Evolutionary conservation across 306 rosid species (phyloP).

Genomic region (Rubus parviflorus): DNA sequence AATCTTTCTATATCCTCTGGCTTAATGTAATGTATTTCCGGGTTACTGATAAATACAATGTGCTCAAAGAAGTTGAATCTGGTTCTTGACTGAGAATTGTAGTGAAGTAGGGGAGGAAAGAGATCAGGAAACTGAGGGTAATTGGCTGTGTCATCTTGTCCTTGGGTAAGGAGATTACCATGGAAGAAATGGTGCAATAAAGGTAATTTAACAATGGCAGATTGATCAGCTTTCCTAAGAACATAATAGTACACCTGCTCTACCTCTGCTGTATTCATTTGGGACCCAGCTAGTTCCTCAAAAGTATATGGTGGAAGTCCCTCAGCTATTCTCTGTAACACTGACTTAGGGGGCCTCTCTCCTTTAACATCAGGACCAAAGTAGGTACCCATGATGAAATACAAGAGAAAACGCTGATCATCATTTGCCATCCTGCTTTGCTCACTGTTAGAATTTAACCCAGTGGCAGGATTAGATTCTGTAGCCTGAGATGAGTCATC

Average conservation of each 20-base stretch:
- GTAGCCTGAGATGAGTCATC: conserved; percentile 21
- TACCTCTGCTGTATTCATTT: conserved; percentile 41
- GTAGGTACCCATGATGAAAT: conserved; percentile 57
- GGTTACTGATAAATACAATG: conserved; percentile 43
- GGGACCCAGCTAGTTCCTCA: conserved; percentile 43
- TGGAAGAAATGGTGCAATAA: conserved; percentile 42
- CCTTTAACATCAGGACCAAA: conserved; percentile 64
- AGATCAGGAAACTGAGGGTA: conserved; percentile 61
- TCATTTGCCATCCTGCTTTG: conserved; percentile 23
- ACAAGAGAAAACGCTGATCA: conserved; percentile 51
- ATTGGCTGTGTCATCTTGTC: conserved; percentile 26
- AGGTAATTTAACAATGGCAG: conserved; percentile 32
- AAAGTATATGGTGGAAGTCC: conserved; percentile 60
- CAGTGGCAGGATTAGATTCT: conserved; percentile 14
- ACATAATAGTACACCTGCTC: conserved; percentile 43
- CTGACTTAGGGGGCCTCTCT: conserved; percentile 36
- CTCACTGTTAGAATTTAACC: conserved; percentile 17
- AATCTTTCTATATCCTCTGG: conserved; percentile 60
- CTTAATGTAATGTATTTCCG: conserved; percentile 33
- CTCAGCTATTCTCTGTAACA: conserved; percentile 61
- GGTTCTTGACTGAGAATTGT: conserved; percentile 31
- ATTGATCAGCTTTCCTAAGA: conserved; percentile 53
- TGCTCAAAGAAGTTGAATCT: conserved; percentile 32
- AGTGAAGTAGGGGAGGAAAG: conserved; percentile 49
- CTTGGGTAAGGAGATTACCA: conserved; percentile 33